Evolutionary conservation across 1,284 basidiomycete species (phyloP).

Genomic region (Mycosarcoma mackinlayi): DNA sequence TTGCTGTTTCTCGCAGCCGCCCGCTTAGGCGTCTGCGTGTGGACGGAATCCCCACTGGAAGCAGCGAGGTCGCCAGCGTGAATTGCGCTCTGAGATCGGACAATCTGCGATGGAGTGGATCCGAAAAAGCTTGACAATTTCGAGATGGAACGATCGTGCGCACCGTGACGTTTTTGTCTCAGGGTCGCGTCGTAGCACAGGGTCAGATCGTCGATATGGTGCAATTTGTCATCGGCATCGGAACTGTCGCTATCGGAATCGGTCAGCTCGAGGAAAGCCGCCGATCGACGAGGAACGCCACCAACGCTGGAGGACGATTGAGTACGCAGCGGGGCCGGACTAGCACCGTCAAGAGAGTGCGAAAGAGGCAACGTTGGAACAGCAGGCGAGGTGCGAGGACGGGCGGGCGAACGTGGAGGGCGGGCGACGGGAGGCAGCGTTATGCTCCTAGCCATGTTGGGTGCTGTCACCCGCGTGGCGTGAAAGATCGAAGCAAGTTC

Average conservation of each 20-base stretch:
- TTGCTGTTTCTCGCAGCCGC: background rate
- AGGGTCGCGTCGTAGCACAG: constrained; percentile 8
- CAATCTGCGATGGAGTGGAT: constrained; percentile 45
- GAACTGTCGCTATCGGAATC: constrained; percentile 39
- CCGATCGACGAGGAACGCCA: constrained; percentile 17
- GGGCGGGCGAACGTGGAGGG: constrained; percentile 8
- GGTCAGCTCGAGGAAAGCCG: constrained; percentile 39
- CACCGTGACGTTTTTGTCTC: constrained; percentile 8
- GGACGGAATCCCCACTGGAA: constrained; percentile 6
- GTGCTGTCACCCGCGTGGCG: background rate
- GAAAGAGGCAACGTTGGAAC: background rate
- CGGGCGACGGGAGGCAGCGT: constrained; percentile 3
- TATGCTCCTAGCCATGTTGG: background rate
- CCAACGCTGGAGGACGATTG: constrained; percentile 10
- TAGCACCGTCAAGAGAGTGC: no score
- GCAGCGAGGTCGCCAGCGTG: background rate
- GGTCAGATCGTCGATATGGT: constrained; percentile 4
- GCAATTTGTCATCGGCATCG: constrained; percentile 25
- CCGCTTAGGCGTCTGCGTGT: background rate
- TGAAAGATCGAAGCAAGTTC: constrained; percentile 41
- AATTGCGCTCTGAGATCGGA: constrained; percentile 17
- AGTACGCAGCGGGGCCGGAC: no score
- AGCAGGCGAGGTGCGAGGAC: constrained; percentile 16
- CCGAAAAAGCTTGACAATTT: constrained; percentile 45
- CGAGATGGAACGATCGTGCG: constrained; percentile 36